Evolutionary conservation across 2,329 filamentous ascomycete species (phyloP).

Genomic region (Botrytis fragariae): DNA sequence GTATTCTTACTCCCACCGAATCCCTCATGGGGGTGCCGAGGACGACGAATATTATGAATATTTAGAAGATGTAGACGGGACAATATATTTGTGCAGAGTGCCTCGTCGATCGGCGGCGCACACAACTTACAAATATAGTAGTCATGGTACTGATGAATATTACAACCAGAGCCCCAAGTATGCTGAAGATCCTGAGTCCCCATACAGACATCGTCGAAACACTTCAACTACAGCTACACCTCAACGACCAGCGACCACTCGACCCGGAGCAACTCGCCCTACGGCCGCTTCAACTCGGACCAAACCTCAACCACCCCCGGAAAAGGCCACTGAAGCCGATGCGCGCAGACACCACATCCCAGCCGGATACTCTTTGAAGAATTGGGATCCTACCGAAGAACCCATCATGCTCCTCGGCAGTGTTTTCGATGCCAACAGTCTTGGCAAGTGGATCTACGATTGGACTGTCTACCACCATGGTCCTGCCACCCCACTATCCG

Average conservation of each 20-base stretch:
- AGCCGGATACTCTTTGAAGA: conserved; percentile 88
- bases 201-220: conserved; percentile 32
- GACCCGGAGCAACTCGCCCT: conserved; percentile 29
- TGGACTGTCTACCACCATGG: conserved; percentile 95
- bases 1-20: conserved; percentile 39
- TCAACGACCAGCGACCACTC: conserved; percentile 30
- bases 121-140: conserved; percentile 38
- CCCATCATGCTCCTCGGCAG: conserved; percentile 93
- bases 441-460: conserved; percentile 99
- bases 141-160: conserved; percentile 40
- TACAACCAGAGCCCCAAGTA: conserved; percentile 37
- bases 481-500: conserved; percentile 76
- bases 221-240: conserved; percentile 34
- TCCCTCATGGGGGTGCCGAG: conserved; percentile 41
- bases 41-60: conserved; percentile 39
- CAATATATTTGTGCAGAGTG: conserved; percentile 28
- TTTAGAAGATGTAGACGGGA: conserved; percentile 35
- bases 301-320: conserved; percentile 40
- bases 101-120: conserved; percentile 26
- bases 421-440: conserved; percentile 94
- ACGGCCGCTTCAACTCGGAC: conserved; percentile 35
- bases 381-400: conserved; percentile 94
- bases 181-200: conserved; percentile 35
- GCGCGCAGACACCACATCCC: conserved; percentile 72
- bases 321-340: conserved; percentile 58